Percentiles rank a stretch among this genome's conserved stretches.
Evolutionary conservation across 257 asterid species (phyloP).

Genomic region (Buddleja alternifolia): DNA sequence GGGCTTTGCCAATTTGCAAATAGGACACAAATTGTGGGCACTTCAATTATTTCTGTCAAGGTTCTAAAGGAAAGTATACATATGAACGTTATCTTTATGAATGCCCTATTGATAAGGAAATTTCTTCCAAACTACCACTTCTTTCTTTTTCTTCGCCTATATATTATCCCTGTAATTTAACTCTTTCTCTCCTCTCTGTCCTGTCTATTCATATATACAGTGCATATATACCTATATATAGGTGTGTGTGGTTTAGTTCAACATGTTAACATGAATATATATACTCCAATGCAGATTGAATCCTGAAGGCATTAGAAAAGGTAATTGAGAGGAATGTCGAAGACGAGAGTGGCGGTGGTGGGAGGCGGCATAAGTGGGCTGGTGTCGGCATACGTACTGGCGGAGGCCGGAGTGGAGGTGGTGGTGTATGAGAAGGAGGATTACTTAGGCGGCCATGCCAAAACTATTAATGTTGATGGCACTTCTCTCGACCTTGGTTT

Average conservation of each 20-base stretch:
- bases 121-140: constrained; percentile 24
- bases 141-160: background rate
- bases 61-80: background rate
- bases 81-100: constrained; percentile 40
- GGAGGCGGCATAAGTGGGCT: constrained; percentile 89
- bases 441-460: constrained; percentile 85
- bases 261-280: constrained; percentile 1
- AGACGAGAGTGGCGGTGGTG: constrained; percentile 84
- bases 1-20: background rate
- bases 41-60: background rate
- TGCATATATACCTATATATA: too few species aligned
- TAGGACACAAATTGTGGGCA: constrained; percentile 20
- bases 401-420: constrained; percentile 62
- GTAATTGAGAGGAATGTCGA: constrained; percentile 7
- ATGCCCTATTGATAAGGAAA: constrained; percentile 22
- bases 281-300: background rate
- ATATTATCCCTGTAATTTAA: background rate
- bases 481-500: constrained; percentile 74
- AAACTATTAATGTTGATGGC: constrained; percentile 58
- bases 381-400: constrained; percentile 65
- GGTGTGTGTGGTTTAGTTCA: background rate
- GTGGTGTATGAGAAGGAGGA: constrained; percentile 80
- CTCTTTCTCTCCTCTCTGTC: constrained; percentile 2
- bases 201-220: too few species aligned
- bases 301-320: too few species aligned